Base-by-base conservation (phyloP, 495 filamentous ascomycete genomes). In the Podospora didyma region DNA sequence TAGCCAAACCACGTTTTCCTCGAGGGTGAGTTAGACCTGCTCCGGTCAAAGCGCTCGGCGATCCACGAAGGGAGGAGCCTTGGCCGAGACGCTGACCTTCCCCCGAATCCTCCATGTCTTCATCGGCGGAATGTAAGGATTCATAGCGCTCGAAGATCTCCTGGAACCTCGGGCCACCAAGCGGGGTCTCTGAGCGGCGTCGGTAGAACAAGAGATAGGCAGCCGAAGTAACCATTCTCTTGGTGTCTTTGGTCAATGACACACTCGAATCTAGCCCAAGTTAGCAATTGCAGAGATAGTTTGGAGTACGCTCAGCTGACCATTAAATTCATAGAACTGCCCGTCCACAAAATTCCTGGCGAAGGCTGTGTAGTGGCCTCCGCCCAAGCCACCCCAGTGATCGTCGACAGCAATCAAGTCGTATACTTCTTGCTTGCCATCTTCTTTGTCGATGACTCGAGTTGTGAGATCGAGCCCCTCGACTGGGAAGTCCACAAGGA, bases 191-290 rank as follows among this genome's bases (percentile, higher is more conserved):
- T 10, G 90, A 89, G 56, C 89, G 88, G 51, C 95, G 91, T 26
- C 94, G 88, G 73, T 97, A 98, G 79, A 98, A 98, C 35, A 98
- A 77, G 9, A 98, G 85, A 69, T 98, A 98, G 0, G 94, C 95
- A 21, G 86, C 82, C 5, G 82, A 61, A 2, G 84, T 86, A 35
- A 89, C 80, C 7, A 89, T 79, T 37, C 65, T 70, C 44, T 78
- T 62, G 0, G 84, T 75, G 61, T 86, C 72, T 10, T 75, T 74
- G 6, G 72, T 65, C 58, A 77, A 72, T 50, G 73, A 76, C 20
- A 91, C 89, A 14, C 71, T 79, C 50, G 86, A 84, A 71, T 96
- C 93, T 97, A 23, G 10, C 9, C 0, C 21, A 4, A 28, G 67
- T 47, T 50, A 68, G 56, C 31, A 57, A 44, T 35, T 9, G 2